A percentile compares a stretch with the other conserved stretches of the same genome.
Evolutionary conservation across 352 stramenopile genomes (phyloP).

Genomic region (Globisporangium sylvaticum): DNA sequence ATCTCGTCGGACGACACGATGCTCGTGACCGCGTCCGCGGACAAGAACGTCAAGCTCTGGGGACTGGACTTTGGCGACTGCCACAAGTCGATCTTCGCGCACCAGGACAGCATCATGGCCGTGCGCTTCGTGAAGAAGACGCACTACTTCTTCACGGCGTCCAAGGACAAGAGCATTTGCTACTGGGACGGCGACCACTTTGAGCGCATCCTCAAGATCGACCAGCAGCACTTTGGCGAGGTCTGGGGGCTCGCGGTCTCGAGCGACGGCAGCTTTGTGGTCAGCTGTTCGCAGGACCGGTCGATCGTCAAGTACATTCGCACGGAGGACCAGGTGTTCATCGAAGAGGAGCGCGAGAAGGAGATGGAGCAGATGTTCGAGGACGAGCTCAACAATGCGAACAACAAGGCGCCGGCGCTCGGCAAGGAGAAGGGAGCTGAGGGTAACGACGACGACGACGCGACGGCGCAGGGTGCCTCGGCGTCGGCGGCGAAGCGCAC

Average conservation of each 20-base stretch:
- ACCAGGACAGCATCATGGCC: conserved; percentile 98
- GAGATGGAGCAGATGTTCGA: conserved; percentile 96
- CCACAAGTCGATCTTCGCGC: conserved; percentile 98
- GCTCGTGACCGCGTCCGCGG: conserved; percentile 95
- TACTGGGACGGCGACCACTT: conserved; percentile 99
- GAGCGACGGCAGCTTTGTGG: conserved; percentile 92
- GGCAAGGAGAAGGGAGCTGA: conserved; percentile 62
- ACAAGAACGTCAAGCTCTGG: conserved; percentile 99
- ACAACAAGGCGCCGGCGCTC: conserved; percentile 51
- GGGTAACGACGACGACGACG: conserved; percentile 26
- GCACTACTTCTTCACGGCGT: conserved; percentile 98
- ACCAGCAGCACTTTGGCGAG: conserved; percentile 74
- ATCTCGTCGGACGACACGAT: conserved; percentile 97
- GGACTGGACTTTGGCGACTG: conserved; percentile 99
- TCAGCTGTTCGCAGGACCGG: conserved; percentile 95
- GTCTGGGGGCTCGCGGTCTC: conserved; percentile 85
- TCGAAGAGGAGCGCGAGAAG: conserved; percentile 97
- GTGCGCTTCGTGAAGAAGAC: conserved; percentile 94
- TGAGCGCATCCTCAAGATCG: conserved; percentile 87
- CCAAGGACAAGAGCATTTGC: conserved; percentile 96
- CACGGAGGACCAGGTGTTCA: conserved; percentile 96
- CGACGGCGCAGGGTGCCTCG: conserved; percentile 40
- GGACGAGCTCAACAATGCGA: conserved; percentile 84
- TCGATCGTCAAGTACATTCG: conserved; percentile 96
- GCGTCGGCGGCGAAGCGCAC: conserved; percentile 90